Evolutionary conservation across 2,329 filamentous ascomycete genomes (phyloP), one percentile per base, ranked within the genome.

Genomic region (Paraphoma chrysanthemicola): DNA sequence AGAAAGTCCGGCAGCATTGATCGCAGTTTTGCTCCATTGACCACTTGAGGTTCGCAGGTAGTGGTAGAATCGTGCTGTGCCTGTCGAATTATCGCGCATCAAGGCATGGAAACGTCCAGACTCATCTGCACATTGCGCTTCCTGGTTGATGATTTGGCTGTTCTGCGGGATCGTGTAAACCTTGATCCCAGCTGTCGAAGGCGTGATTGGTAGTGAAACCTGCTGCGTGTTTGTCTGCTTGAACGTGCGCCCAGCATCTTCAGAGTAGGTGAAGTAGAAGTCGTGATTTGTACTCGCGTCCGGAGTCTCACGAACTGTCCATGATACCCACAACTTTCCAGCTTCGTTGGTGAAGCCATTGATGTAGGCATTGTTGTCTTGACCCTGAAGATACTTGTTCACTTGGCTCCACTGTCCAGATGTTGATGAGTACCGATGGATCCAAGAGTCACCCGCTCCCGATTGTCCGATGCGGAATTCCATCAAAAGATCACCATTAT

Each of bases 391-490:
- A 51, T 79, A 78, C n/a, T 74, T 76, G 10, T 79, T 79, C 0
- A 76, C 67, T n/a, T 70, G 73, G 10, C 62, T 68, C 73, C 79
- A 83, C n/a, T 59, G 60, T 1, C 76, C 74, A 0, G 68, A 61
- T 0, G 62, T 62, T 2, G 74, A 64, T 12, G 70, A 73, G 67
- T 84, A 84, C 7, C 78, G 64, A 66, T 80, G 80, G 7, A 84
- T 71, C 54, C 80, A 81, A 47, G 81, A 81, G 53, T 83, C 81
- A 11, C 81, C 81, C 0, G 82, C 74, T 10, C 82, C 82, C 38
- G 81, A 82, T 53, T 82, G 80, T 29, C 82, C 82, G 31, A 82
- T 83, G 9, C 82, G 81, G 59, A 83, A 81, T 33, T 82, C 80
- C 70, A 81, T 80, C 11, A 83, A 73, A 14, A 84, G 68, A 50